Percentiles rank a stretch among this genome's conserved stretches.
These are phyloP conservation scores for Trichoderma simmonsii DNA, from an alignment of 2,329 filamentous ascomycete genomes.

Conservation along the genomic window DNA sequence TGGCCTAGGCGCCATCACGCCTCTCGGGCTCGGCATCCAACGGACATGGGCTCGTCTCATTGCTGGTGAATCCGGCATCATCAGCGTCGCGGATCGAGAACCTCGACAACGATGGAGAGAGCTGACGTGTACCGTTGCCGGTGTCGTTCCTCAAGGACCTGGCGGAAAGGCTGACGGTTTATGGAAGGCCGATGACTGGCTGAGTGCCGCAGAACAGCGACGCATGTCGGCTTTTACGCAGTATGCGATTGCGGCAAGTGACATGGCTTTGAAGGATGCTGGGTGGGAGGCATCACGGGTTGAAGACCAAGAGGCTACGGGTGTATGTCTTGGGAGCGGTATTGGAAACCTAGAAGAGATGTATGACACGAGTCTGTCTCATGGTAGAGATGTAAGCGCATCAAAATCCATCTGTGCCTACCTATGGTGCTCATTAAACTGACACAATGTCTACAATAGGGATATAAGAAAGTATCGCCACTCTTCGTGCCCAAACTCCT, in stretches of 20 bases:
- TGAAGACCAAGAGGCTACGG: slow-evolving; percentile 70
- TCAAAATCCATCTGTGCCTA: not conserved
- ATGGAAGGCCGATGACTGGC: slow-evolving; percentile 55
- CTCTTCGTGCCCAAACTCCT: slow-evolving; percentile 89
- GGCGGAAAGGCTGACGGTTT: slow-evolving; percentile 38
- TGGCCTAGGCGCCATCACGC: slow-evolving; percentile 77
- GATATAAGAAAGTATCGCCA: slow-evolving; percentile 89
- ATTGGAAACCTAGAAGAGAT: slow-evolving; percentile 93
- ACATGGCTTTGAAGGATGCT: slow-evolving; percentile 83
- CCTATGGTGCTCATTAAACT: not conserved
- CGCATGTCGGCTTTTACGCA: slow-evolving; percentile 91
- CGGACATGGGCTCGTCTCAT: slow-evolving; percentile 79
- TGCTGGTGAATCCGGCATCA: slow-evolving; percentile 75
- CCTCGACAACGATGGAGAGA: slow-evolving; percentile 60
- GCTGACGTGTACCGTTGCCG: slow-evolving; percentile 82
- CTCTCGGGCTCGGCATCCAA: slow-evolving; percentile 74
- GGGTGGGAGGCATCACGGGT: slow-evolving; percentile 64
- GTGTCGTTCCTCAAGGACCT: slow-evolving; percentile 69
- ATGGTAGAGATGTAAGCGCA: slow-evolving; percentile 60
- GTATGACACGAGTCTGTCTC: slow-evolving; percentile 77
- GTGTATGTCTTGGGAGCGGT: slow-evolving; percentile 89
- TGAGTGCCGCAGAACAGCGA: slow-evolving; percentile 55
- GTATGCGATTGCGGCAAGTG: slow-evolving; percentile 81
- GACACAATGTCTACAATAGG: slow-evolving; percentile 48
- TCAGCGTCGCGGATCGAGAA: slow-evolving; percentile 63